Percentiles rank a stretch among this genome's conserved stretches.
Conservation (phyloP, 1,139 yeast species). For the Zygoascus hellenicus region DNA sequence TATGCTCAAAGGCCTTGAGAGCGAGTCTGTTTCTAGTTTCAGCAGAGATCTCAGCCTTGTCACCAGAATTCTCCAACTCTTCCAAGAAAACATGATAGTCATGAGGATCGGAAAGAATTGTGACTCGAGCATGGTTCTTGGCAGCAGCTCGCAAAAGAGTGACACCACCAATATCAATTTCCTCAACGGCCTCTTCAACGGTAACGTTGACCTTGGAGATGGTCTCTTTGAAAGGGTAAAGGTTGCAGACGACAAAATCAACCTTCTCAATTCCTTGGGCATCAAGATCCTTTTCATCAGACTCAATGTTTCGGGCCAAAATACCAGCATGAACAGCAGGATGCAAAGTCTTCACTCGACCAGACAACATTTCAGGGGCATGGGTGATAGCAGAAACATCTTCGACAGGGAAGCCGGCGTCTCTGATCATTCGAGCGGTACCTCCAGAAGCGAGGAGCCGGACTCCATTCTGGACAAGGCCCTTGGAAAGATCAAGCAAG, state of each 20-base stretch:
- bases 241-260: conserved; percentile 93
- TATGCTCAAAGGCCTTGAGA: conserved; percentile 94
- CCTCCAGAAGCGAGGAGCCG: conserved; percentile 96
- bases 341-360: conserved; percentile 95
- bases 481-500: conserved; percentile 89
- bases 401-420: conserved; percentile 96
- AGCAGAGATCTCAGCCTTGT: conserved; percentile 65
- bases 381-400: conserved; percentile 93
- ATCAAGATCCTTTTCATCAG: conserved; percentile 81
- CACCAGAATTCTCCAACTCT: conserved; percentile 76
- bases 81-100: conserved; percentile 84
- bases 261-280: conserved; percentile 91
- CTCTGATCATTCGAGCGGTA: conserved; percentile 88
- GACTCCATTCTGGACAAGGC: conserved; percentile 79
- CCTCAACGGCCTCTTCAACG: conserved; percentile 95
- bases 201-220: conserved; percentile 94
- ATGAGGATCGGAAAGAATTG: conserved; percentile 87
- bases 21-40: conserved; percentile 80
- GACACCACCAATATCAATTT: conserved; percentile 97
- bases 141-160: conserved; percentile 97
- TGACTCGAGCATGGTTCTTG: conserved; percentile 93
- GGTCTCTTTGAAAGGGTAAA: conserved; percentile 97
- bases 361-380: conserved; percentile 98
- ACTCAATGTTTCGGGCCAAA: conserved; percentile 84
- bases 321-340: conserved; percentile 99